These are phyloP conservation scores for Bullera alba DNA, from an alignment of 768 basidiomycete genomes.

Conservation along the genomic window DNA sequence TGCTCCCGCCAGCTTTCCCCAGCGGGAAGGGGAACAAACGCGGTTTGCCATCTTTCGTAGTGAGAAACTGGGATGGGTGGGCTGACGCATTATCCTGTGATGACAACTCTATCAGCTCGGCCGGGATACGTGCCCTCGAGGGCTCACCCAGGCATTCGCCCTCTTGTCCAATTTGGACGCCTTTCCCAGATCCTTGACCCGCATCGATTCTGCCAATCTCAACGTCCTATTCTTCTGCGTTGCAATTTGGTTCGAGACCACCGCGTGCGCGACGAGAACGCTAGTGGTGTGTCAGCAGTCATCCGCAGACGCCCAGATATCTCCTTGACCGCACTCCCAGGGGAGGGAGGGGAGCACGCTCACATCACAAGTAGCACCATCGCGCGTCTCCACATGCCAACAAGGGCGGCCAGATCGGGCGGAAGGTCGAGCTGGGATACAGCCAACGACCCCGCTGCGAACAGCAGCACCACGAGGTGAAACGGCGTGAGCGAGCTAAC, in stretches of 20 bases:
- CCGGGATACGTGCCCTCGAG: background rate
- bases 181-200: constrained; percentile 7
- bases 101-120: background rate
- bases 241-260: constrained; percentile 10
- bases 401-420: constrained; percentile 1
- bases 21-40: constrained; percentile 39
- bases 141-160: constrained; percentile 24
- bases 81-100: constrained; percentile 17
- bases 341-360: background rate
- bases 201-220: constrained; percentile 3
- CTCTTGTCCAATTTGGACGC: constrained; percentile 9
- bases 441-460: constrained; percentile 16
- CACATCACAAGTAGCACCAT: constrained; percentile 22
- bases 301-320: background rate
- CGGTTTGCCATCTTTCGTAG: constrained; percentile 35
- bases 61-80: constrained; percentile 36
- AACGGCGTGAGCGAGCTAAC: constrained; percentile 28
- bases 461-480: constrained; percentile 23
- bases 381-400: constrained; percentile 17
- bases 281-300: background rate
- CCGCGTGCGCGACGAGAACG: constrained; percentile 15
- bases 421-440: constrained; percentile 21
- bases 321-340: background rate
- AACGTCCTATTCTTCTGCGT: constrained; percentile 2
- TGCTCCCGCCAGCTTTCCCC: constrained; percentile 23